Base-by-base conservation (phyloP, 176 grass and related monocot species). In the Musa itinerans region DNA sequence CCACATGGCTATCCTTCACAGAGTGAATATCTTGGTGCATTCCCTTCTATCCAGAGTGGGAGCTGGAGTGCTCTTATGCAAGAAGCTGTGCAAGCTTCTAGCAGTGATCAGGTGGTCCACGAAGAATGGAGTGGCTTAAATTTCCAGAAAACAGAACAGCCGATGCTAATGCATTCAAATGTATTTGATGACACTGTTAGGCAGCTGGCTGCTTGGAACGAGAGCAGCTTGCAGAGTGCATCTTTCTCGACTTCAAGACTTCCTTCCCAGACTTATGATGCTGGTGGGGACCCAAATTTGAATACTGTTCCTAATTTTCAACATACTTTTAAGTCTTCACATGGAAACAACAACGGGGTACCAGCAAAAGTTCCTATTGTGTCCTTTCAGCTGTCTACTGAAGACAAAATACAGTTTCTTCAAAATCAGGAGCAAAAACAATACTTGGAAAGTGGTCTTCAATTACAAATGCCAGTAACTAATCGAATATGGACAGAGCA, bases 41-140 rank as follows among this genome's bases (percentile, higher is more conserved):
- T 86, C 69, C 81, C 90, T 77, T 90, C 94, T 82, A 52, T 87
- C 23, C 88, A 91, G 78, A 89, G 90, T 73, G 90, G 94, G 72
- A 98, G 90, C 67, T 98, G 94, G 94, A 98, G 94, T 75, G 94
- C 94, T 53, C 90, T 98, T 76, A 93, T 98, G 94, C 94, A 98
- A 81, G 90, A 98, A 49, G 90, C 94, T 1, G 65, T 98, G 68
- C 88, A 98, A 77, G 85, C 80, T 78, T 89, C 90, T 53, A 87
- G 81, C 77, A 98, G 88, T 84, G 86, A 93, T 17, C 86, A 86
- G 74, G 87, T 73, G 76, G 77, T 85, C 23, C 89, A 98, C 74
- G 94, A 93, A 85, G 86, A 89, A 79, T 91, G 90, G 90, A 85
- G 80, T 78, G 94, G 90, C 54, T 73, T 93, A 66, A 85, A 72